Evolutionary conservation across 441 rosid species (phyloP), one percentile per base, ranked within the genome.

Genomic region (Gossypium laxum): DNA sequence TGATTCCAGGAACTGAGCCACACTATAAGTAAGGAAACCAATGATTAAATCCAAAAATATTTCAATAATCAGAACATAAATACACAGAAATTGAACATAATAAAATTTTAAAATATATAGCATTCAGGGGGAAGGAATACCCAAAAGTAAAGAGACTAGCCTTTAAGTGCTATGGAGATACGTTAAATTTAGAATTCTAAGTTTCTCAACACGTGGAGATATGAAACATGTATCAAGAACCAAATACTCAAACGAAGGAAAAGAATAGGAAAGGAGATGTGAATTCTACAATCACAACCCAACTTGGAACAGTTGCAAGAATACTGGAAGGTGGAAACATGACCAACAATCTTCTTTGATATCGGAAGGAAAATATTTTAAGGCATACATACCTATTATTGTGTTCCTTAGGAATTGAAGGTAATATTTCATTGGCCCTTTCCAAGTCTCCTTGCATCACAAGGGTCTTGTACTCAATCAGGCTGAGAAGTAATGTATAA

Each of bases 361-460:
- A 18, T 51, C 19, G 11, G 5, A 17, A 52, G 30, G 50, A 52
- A 30, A 15, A 14, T 17, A 2, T 30, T 24, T 68, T 18, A 54
- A 51, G 67, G 24, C 41, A 4, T 11, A 38, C 32, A 15, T 81
- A 95, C 99, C 98, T 92, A 76, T 95, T 95, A 62, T 87, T 87
- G 79, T 95, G 97, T 74, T 92, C 98, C 74, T 86, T 88, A n/a
- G 99, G 99, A 82, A 95, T 95, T 72, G 93, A 82, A 75, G 98
- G 98, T 74, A 95, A 86, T 62, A 92, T 17, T 75, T 85, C 91
- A 74, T 81, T 88, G 77, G 99, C 99, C 77, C 89, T 85, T 56
- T 92, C 98, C 30, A 89, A 70, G 78, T 95, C 98, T 71, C 99
- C 99, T 73, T 98, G 99, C 99, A 94, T 92, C 74, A 94, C 98